Conservation (phyloP, 495 filamentous ascomycete genomes). For the Neurospora sp. region DNA sequence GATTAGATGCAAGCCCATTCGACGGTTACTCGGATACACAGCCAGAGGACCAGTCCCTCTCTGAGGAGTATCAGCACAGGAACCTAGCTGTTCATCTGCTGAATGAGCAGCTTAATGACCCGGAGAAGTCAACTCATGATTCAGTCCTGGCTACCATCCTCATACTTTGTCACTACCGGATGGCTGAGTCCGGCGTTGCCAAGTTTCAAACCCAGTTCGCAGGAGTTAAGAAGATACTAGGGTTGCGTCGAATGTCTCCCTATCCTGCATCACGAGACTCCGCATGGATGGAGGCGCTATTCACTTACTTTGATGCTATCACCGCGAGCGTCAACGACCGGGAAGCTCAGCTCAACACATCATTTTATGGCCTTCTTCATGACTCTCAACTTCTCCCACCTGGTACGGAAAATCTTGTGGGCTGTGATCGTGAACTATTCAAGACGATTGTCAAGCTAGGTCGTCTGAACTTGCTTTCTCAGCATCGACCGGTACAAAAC, state of each 20-base stretch:
- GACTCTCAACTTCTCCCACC: conserved; percentile 55
- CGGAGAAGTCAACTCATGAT: conserved; percentile 63
- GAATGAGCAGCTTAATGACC: conserved; percentile 72
- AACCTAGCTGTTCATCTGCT: conserved; percentile 69
- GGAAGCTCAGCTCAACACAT: conserved; percentile 73
- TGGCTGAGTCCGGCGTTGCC: conserved; percentile 83
- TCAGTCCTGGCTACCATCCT: conserved; percentile 82
- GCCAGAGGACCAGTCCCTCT: conserved; percentile 39
- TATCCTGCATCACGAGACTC: conserved; percentile 57
- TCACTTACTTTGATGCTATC: conserved; percentile 94
- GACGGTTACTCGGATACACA: conserved; percentile 26
- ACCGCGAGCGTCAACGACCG: conserved; percentile 85
- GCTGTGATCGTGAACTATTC: conserved; percentile 76
- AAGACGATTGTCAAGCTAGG: conserved; percentile 68
- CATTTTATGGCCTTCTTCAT: conserved; percentile 48
- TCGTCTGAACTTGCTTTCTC: conserved; percentile 78
- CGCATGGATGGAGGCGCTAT: conserved; percentile 88
- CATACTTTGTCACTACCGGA: conserved; percentile 82
- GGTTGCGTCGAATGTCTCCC: conserved; percentile 58
- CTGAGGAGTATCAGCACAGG: conserved; percentile 78
- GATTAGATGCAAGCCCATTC: conserved; percentile 23
- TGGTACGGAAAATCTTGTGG: conserved; percentile 65
- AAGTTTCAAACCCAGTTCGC: conserved; percentile 92
- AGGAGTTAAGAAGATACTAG: conserved; percentile 84
- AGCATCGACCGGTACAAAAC: conserved; percentile 50